Conservation (phyloP, 768 basidiomycete genomes). For the Leucosporidium yakuticum region DNA sequence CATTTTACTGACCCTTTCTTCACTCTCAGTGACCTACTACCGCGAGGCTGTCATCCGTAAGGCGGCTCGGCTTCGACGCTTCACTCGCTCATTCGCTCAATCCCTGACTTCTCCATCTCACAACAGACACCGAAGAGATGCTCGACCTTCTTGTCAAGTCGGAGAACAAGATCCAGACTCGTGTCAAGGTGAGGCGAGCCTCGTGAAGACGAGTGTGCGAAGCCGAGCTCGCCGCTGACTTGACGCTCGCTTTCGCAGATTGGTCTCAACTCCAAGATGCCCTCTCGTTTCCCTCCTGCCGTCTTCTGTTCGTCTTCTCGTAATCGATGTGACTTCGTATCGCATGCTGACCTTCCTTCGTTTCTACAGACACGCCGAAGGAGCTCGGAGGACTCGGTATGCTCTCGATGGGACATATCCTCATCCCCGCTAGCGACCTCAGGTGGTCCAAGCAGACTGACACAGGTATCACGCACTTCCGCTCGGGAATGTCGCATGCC, state of each 20-base stretch:
- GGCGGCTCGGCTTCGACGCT: no score
- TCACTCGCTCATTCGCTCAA: constrained; percentile 57
- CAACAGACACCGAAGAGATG: constrained; percentile 73
- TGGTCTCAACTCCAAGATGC: constrained; percentile 56
- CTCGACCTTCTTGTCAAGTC: constrained; percentile 95
- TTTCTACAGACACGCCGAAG: constrained; percentile 73
- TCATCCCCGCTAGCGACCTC: constrained; percentile 95
- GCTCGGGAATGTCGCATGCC: constrained; percentile 95
- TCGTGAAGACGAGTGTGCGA: no score
- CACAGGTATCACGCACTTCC: constrained; percentile 96
- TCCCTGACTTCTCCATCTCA: constrained; percentile 64
- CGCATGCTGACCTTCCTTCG: background rate
- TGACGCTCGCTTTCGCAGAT: background rate
- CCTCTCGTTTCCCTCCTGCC: constrained; percentile 87
- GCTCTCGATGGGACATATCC: constrained; percentile 98
- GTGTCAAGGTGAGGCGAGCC: constrained; percentile 71
- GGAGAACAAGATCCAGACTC: constrained; percentile 94
- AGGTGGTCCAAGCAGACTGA: constrained; percentile 99
- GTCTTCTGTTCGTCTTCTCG: constrained; percentile 11
- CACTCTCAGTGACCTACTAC: constrained; percentile 59
- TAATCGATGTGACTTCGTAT: background rate
- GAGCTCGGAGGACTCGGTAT: constrained; percentile 97
- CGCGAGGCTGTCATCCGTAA: constrained; percentile 26
- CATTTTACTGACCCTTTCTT: background rate
- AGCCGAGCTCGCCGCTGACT: background rate